These are phyloP conservation scores for Chaetomium fimeti DNA, from an alignment of 495 filamentous ascomycete genomes.

Conservation along the genomic window DNA sequence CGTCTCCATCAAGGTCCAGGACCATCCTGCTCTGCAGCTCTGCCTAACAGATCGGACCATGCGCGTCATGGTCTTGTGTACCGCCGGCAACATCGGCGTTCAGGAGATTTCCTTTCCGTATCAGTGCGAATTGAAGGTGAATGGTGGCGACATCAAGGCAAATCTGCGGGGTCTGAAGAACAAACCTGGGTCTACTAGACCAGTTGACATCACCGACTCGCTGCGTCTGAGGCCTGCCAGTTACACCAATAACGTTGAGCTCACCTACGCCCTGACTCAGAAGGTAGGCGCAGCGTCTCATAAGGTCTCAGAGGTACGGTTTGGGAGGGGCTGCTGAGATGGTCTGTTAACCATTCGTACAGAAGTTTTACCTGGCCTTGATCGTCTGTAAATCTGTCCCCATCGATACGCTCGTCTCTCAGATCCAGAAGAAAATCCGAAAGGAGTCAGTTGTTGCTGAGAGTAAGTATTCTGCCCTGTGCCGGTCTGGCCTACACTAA, in stretches of 20 bases:
- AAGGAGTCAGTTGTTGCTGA: constrained; percentile 80
- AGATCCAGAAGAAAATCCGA: constrained; percentile 70
- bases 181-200: constrained; percentile 87
- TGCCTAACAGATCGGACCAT: constrained; percentile 54
- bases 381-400: constrained; percentile 72
- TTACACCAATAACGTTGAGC: constrained; percentile 72
- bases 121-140: constrained; percentile 88
- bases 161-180: constrained; percentile 93
- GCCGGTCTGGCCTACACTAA: constrained; percentile 23
- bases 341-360: constrained; percentile 4
- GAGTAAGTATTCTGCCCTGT: constrained; percentile 56
- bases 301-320: constrained; percentile 11
- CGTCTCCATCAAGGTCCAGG: constrained; percentile 51
- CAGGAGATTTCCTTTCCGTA: constrained; percentile 86
- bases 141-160: constrained; percentile 78
- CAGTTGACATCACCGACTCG: constrained; percentile 80
- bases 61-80: constrained; percentile 80
- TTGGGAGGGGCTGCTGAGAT: constrained; percentile 3
- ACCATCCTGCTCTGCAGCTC: constrained; percentile 47
- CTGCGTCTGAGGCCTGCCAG: constrained; percentile 62
- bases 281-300: constrained; percentile 56
- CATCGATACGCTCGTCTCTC: constrained; percentile 67
- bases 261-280: constrained; percentile 89
- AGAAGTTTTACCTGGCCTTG: constrained; percentile 76
- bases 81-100: constrained; percentile 54